Percentiles rank a stretch among this genome's conserved stretches.
Conservation (phyloP, 495 filamentous ascomycete genomes). For the Aspergillus asperescens region DNA sequence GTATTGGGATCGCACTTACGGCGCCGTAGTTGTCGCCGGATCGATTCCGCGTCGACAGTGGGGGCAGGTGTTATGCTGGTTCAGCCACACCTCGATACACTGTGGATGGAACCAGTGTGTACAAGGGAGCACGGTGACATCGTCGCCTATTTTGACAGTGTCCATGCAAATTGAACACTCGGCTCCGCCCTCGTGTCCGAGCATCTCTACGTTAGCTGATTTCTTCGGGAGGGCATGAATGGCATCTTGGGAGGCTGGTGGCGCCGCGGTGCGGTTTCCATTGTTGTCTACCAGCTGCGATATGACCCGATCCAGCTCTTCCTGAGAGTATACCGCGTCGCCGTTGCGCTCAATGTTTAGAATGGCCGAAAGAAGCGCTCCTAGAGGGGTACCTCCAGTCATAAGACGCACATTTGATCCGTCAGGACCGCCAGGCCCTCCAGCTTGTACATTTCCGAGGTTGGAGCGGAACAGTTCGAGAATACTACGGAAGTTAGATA, state of each 20-base stretch:
- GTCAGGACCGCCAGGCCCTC: background rate
- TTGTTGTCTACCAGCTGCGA: conserved; percentile 82
- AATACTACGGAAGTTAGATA: conserved; percentile 19
- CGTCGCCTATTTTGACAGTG: conserved; percentile 63
- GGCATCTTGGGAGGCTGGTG: conserved; percentile 68
- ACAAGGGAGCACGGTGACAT: conserved; percentile 78
- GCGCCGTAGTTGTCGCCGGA: conserved; percentile 12
- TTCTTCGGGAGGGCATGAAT: conserved; percentile 72
- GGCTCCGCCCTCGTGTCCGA: conserved; percentile 56
- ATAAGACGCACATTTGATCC: conserved; percentile 21
- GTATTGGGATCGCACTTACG: conserved; percentile 21
- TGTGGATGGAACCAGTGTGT: conserved; percentile 84
- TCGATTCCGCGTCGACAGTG: conserved; percentile 78
- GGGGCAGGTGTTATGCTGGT: conserved; percentile 85
- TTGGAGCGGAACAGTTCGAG: conserved; percentile 28
- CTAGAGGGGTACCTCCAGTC: conserved; percentile 27
- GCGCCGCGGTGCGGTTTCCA: conserved; percentile 67
- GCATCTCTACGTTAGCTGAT: conserved; percentile 57
- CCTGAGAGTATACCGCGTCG: conserved; percentile 89
- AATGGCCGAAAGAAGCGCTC: conserved; percentile 39
- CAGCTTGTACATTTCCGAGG: conserved; percentile 7
- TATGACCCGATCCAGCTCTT: conserved; percentile 84
- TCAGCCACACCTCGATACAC: conserved; percentile 75
- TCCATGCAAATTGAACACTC: conserved; percentile 97
- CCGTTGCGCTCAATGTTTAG: conserved; percentile 60